Percentiles rank a stretch among this genome's conserved stretches.
These are phyloP conservation scores for Umbilicaria muhlenbergii DNA, from an alignment of 495 filamentous ascomycete species.

Conservation along the genomic window DNA sequence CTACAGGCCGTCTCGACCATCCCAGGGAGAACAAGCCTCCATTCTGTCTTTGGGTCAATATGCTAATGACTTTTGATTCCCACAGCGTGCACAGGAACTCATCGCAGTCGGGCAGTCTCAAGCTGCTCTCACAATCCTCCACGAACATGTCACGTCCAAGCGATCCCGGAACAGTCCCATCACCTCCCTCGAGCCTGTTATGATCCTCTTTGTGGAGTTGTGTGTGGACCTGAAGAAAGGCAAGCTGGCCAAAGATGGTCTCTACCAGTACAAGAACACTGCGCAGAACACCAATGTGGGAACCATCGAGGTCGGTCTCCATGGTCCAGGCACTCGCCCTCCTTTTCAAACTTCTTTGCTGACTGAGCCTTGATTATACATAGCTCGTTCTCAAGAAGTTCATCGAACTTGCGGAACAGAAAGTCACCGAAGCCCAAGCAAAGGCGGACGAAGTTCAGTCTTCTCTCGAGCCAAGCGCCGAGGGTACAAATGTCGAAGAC, in stretches of 20 bases:
- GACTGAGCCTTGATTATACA: constrained; percentile 4
- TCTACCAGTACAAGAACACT: constrained; percentile 99
- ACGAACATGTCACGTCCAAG: constrained; percentile 98
- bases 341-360: neutral
- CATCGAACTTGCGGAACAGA: constrained; percentile 89
- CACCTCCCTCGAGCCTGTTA: constrained; percentile 90
- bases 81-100: constrained; percentile 83
- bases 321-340: neutral
- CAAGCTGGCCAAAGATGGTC: constrained; percentile 93
- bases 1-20: neutral
- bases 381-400: constrained; percentile 88
- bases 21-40: neutral
- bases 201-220: constrained; percentile 93
- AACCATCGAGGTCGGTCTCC: constrained; percentile 68
- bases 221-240: constrained; percentile 94
- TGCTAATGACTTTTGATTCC: neutral
- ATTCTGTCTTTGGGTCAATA: neutral
- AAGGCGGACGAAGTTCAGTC: constrained; percentile 93
- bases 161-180: constrained; percentile 94
- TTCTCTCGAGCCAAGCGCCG: constrained; percentile 52
- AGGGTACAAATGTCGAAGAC: constrained; percentile 75
- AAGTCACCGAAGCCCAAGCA: constrained; percentile 89
- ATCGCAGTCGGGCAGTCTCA: constrained; percentile 89
- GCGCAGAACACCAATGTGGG: constrained; percentile 96
- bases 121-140: constrained; percentile 84